Base-by-base conservation (phyloP, 441 rosid species). In the Euphorbia corollata region DNA sequence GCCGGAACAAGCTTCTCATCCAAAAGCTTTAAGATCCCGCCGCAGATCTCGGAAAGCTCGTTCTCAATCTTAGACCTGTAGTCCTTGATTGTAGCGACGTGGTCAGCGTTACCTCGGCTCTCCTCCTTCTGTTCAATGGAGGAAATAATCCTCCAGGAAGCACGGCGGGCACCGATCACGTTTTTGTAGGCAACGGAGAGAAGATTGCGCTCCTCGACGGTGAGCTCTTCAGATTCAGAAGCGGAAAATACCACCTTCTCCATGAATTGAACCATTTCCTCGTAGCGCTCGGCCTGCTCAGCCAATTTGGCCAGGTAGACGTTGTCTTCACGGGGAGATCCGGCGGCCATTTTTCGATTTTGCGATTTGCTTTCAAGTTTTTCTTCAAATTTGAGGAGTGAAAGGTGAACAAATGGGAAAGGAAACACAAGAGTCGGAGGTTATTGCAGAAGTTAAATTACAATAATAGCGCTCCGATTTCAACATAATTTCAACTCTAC, bases 61-160 rank as follows among this genome's bases (percentile, higher is more conserved):
- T 65, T 16, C 80, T 88, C 92, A 67, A 88, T 88, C 77, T 88
- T 86, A 71, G 82, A 63, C 78, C 83, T 79, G 73, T 88, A 88
- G 6, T 78, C 92, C 58, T 78, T 79, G 74, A 88, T 86, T 41
- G 78, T 50, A 41, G 79, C 62, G 6, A 85, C 92, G 62, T 86
- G 86, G 43, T 81, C 85, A 13, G 78, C 78, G 71, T 85, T 86
- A 24, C 90, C 92, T 62, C 88, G 84, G 34, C 80, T 77, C 63
- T 87, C 85, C 81, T 88, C 95, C 73, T 86, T 88, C 77, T 86
- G 91, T 79, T 87, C 94, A 47, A 87, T 84, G 68, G 91, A 85
- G n/a, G 89, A 86, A 65, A 87, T 77, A 34, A 86, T 86, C 76
- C 89, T 77, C 91, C 89, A 87, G 1, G 94, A 87, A 19, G 91